Conservation (phyloP, 148 eudicot species). For the Fallopia convolvulus region DNA sequence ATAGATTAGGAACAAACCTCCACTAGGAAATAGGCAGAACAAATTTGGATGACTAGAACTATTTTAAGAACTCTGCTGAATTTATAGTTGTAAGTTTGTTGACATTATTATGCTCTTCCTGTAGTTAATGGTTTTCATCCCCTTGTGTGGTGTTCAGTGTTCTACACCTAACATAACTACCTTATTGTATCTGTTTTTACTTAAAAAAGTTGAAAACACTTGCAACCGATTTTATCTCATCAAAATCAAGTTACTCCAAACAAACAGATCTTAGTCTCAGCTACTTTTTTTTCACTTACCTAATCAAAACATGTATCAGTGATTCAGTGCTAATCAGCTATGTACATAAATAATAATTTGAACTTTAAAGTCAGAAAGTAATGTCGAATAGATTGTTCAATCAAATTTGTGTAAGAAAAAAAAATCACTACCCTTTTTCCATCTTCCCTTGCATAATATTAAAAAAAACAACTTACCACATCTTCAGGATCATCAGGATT, state of each 20-base stretch:
- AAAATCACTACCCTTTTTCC: not conserved
- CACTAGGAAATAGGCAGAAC: not conserved
- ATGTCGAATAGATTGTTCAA: not conserved
- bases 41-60: not conserved
- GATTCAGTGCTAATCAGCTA: not conserved
- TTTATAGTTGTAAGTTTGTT: not conserved
- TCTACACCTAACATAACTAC: not conserved
- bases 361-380: not conserved
- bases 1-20: not conserved
- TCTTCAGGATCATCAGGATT: conserved; percentile 94
- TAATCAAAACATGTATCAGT: not conserved
- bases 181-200: not conserved
- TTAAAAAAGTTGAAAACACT: not conserved
- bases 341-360: not conserved
- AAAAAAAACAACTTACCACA: conserved; percentile 67
- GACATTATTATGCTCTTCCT: not conserved
- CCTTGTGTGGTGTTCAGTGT: not conserved
- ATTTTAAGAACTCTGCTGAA: not conserved
- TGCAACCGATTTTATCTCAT: not conserved
- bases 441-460: not conserved
- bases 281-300: not conserved
- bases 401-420: not conserved
- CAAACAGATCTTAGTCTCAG: not conserved
- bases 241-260: not conserved
- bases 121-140: not conserved